Percentiles rank a stretch among this genome's conserved stretches.
Conservation (phyloP, 1,284 basidiomycete species). For the Heterobasidion annosum region DNA sequence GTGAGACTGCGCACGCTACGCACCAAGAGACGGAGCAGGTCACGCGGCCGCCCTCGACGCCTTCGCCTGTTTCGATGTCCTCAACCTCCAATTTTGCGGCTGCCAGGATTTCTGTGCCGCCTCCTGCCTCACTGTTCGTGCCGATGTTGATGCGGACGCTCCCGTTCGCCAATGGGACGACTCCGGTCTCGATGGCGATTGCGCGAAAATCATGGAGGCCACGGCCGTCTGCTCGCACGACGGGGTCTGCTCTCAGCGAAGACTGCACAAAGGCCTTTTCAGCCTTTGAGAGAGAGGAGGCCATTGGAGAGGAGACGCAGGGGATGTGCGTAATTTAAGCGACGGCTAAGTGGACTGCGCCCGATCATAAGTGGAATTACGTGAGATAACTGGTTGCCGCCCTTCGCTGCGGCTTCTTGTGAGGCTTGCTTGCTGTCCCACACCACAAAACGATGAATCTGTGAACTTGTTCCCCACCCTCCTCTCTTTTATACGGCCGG, state of each 20-base stretch:
- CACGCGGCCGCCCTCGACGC: conserved; percentile 48
- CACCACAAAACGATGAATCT: background rate
- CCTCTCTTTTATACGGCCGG: background rate
- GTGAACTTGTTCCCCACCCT: background rate
- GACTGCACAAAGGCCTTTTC: conserved; percentile 67
- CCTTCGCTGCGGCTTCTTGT: no score
- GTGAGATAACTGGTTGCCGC: no score
- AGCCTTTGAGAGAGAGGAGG: conserved; percentile 52
- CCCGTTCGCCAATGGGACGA: conserved; percentile 70
- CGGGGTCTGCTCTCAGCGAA: conserved; percentile 44
- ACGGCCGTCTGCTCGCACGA: conserved; percentile 63
- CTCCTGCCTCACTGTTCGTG: conserved; percentile 44
- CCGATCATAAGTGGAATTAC: no score
- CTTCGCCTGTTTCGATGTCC: conserved; percentile 33
- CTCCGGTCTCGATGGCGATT: conserved; percentile 65
- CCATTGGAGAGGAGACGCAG: conserved; percentile 2
- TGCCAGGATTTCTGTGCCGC: conserved; percentile 60
- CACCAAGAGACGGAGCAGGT: conserved; percentile 69
- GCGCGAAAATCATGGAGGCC: conserved; percentile 50
- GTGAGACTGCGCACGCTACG: conserved; percentile 18
- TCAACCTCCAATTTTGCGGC: conserved; percentile 72
- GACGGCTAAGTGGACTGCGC: no score
- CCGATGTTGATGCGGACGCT: conserved; percentile 67
- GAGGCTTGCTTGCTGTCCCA: background rate
- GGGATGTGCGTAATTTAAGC: background rate